Base-by-base conservation (phyloP, 2,329 filamentous ascomycete genomes). In the Sclerotinia sclerotiorum region DNA sequence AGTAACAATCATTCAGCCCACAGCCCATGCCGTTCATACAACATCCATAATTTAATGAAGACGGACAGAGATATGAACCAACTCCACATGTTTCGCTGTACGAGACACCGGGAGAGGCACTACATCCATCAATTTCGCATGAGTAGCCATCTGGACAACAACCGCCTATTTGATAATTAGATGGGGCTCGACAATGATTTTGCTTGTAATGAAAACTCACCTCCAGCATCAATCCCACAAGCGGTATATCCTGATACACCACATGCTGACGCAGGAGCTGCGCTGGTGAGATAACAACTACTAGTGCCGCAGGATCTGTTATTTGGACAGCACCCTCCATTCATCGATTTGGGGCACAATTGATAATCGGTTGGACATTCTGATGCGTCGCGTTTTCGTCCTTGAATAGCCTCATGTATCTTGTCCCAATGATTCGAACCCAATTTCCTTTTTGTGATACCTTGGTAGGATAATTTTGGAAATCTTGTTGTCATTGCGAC, bases 11-110 rank as follows among this genome's bases (percentile, higher is more conserved):
- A 24, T 74, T 77, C 2, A 75, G 65, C 2, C 80, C 85, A 72
- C 86, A 88, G 35, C 76, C 82, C 79, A 84, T 81, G 5, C 82
- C 82, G 58, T 76, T 80, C 2, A 76, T 77, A 73, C 86, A 88
- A 71, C 86, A 88, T 0, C 85, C 85, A 68, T 81, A 84, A 64
- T 81, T 82, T 5, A 84, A 71, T 1, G 82, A 84, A 6, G 81
- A 73, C 1, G 86, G 81, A 68, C 86, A 88, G 4, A 81, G 77
- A 67, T 80, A 83, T 58, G 81, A 83, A 69, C 77, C 80, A 2
- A 78, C 71, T 7, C 80, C 80, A 65, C 85, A 88, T 21, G 76
- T 78, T 67, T 78, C 76, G 10, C 78, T 79, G 42, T 76, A 77
- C 0, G 81, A 74, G 6, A 77, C 75, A 13, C 83, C 84, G 15